Evolutionary conservation across 2,329 filamentous ascomycete species (phyloP).

Genomic region (Emergomyces orientalis): DNA sequence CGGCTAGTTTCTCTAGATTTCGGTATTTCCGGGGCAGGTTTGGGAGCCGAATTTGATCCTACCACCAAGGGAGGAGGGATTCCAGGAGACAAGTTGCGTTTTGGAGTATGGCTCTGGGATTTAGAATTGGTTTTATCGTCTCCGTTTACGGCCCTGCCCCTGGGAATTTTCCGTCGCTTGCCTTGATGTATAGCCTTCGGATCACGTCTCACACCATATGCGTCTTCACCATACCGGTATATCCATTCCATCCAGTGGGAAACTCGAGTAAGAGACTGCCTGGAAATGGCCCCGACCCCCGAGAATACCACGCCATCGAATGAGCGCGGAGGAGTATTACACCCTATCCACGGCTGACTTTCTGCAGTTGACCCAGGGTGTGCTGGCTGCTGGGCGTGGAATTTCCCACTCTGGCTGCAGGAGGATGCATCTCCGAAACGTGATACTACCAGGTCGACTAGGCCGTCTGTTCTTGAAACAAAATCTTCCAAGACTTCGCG

Average conservation of each 20-base stretch:
- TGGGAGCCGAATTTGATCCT: conserved; percentile 15
- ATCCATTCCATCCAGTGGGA: conserved; percentile 83
- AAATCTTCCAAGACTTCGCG: conserved; percentile 89
- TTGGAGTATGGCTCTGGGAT: conserved; percentile 11
- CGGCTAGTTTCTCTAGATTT: conserved; percentile 15
- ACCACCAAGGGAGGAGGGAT: conserved; percentile 38
- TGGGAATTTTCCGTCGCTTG: conserved; percentile 21
- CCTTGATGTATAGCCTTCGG: conserved; percentile 55
- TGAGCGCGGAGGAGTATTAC: conserved; percentile 55
- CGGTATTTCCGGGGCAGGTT: conserved; percentile 12
- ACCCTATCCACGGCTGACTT: conserved; percentile 58
- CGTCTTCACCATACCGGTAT: conserved; percentile 70
- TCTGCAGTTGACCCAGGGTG: conserved; percentile 14
- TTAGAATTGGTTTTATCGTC: not conserved
- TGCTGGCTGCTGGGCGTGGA: conserved; percentile 20
- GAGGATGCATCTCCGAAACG: conserved; percentile 59
- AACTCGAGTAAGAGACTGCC: conserved; percentile 60
- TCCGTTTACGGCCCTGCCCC: not conserved
- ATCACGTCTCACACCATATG: conserved; percentile 77
- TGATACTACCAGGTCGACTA: conserved; percentile 80
- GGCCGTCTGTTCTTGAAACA: conserved; percentile 65
- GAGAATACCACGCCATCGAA: conserved; percentile 82
- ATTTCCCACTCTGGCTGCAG: conserved; percentile 17
- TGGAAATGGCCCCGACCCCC: conserved; percentile 64
- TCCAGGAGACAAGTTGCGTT: conserved; percentile 27